Percentiles rank a stretch among this genome's conserved stretches.
Evolutionary conservation across 148 eudicot genomes (phyloP).

Genomic region (Persicaria maculosa): DNA sequence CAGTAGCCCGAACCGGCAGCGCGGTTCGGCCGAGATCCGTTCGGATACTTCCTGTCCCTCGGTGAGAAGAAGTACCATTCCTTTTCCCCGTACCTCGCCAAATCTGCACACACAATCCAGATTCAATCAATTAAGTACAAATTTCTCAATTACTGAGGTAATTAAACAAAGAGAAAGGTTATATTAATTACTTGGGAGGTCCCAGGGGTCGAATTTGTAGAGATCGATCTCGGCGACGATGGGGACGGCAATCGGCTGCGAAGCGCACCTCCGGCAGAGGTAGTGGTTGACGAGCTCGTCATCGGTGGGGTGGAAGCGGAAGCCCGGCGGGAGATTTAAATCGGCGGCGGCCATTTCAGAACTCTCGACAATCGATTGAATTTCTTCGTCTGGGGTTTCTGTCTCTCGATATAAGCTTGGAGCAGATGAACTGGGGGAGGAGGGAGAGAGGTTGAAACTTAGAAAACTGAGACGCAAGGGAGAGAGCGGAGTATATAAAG

Average conservation of each 20-base stretch:
- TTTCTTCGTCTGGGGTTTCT: background rate
- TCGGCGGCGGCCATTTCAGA: background rate
- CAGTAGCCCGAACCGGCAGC: conserved; percentile 28
- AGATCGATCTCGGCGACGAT: conserved; percentile 18
- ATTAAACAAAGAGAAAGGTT: background rate
- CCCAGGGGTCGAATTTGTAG: conserved; percentile 16
- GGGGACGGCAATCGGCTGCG: conserved; percentile 16
- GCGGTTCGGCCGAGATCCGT: conserved; percentile 28
- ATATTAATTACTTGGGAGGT: conserved; percentile 15
- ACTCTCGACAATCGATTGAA: background rate
- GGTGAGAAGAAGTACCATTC: conserved; percentile 37
- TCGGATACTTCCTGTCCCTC: conserved; percentile 33
- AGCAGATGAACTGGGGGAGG: background rate
- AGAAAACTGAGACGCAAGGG: conserved; percentile 13
- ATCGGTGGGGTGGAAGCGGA: conserved; percentile 18
- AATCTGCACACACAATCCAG: background rate
- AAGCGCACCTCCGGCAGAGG: conserved; percentile 17
- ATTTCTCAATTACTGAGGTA: background rate
- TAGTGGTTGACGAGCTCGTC: conserved; percentile 17
- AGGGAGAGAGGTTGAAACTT: background rate
- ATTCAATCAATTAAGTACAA: background rate
- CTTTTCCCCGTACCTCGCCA: conserved; percentile 26
- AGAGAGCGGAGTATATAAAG: conserved; percentile 12
- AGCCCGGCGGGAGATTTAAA: conserved; percentile 12
- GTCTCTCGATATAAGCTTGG: background rate